Base-by-base conservation (phyloP, 495 filamentous ascomycete genomes). In the Daldinia decipiens region DNA sequence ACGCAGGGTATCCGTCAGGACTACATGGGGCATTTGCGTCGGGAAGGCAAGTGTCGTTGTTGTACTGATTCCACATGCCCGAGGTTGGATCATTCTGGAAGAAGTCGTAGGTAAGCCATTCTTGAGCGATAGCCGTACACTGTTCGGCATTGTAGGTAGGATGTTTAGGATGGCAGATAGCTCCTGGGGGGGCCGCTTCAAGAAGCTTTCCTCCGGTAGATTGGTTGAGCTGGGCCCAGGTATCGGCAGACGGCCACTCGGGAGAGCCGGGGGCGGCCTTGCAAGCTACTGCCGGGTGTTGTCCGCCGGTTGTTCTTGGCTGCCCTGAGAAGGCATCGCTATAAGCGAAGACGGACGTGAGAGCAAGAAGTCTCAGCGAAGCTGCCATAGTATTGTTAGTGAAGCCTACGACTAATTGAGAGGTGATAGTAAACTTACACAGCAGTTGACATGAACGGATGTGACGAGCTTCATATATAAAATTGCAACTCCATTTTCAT, bases 151-250 rank as follows among this genome's bases (percentile, higher is more conserved):
- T 68, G 74, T 77, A 78, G 53, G 75, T 61, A 38, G 76, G 58
- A 65, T 79, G 71, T 77, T 57, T 70, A 39, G 76, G 68, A 74
- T 91, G 88, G 73, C 88, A 91, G 54, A 85, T 76, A 61, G 82
- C 81, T 67, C 82, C 88, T 17, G 86, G 80, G 54, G 89, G 86
- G 58, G 78, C 39, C 27, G 83, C 84, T 19, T 72, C 75, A 62
- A 88, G 78, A 36, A 91, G 78, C 62, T 82, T 79, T 43, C 88
- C 88, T 17, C 77, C 74, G 57, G 71, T 74, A 40, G 80, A 76
- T 63, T 76, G 65, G 68, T 80, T 80, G 68, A 80, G 67, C 51
- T 68, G 47, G 7, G 55, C 29, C 80, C 80, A 81, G 7, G 53
- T 66, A 4, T 70, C 51, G 19, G 67, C 17, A 11, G 76, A 77